Evolutionary conservation across 2,329 filamentous ascomycete genomes (phyloP).

Genomic region (Phoma sp.): DNA sequence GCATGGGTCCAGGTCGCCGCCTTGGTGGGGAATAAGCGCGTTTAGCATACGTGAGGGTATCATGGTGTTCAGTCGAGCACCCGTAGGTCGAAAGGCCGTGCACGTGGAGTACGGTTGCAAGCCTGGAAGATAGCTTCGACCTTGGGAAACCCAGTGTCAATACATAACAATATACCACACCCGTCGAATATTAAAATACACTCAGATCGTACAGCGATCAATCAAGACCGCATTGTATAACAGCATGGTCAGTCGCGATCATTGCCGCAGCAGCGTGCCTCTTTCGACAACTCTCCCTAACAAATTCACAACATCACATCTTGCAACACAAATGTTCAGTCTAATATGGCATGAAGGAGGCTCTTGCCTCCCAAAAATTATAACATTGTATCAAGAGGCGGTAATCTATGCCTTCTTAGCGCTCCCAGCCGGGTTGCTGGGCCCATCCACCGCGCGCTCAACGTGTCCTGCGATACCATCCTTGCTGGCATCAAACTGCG

Average conservation of each 20-base stretch:
- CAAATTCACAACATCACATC: too few species aligned
- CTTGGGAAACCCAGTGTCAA: too few species aligned
- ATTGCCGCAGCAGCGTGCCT: too few species aligned
- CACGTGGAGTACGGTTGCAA: neutral
- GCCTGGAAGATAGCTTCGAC: neutral
- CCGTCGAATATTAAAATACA: too few species aligned
- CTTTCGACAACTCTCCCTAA: too few species aligned
- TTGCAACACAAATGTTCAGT: too few species aligned
- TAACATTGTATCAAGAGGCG: neutral
- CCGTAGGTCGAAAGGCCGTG: neutral
- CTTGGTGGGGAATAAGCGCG: conserved; percentile 30
- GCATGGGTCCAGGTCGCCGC: conserved; percentile 40
- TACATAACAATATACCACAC: too few species aligned
- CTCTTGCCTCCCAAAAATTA: conserved; percentile 5
- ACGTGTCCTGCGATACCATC: conserved; percentile 61
- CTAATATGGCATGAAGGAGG: neutral
- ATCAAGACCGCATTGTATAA: too few species aligned
- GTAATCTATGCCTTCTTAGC: conserved; percentile 23
- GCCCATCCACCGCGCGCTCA: conserved; percentile 54
- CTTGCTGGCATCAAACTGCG: conserved; percentile 60
- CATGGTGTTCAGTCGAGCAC: neutral
- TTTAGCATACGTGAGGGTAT: neutral
- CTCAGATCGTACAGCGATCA: too few species aligned
- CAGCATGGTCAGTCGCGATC: too few species aligned
- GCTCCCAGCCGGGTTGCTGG: conserved; percentile 45